Base-by-base conservation (phyloP, 2,329 filamentous ascomycete genomes). In the Colletotrichum graminicola region DNA sequence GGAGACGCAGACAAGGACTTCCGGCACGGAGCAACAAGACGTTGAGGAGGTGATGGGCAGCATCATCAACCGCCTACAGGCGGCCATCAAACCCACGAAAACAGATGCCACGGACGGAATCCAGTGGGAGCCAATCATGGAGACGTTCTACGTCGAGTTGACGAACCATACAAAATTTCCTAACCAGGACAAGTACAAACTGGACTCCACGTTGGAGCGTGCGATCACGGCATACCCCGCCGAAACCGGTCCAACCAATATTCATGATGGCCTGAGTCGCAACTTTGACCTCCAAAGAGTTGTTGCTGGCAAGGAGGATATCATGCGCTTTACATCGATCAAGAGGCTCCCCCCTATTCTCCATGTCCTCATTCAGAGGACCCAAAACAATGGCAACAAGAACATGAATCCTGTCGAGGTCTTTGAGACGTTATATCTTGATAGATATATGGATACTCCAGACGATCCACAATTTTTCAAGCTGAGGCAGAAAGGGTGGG, bases 11-110 rank as follows among this genome's bases (percentile, higher is more conserved):
- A 83, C 83, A 66, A 74, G 83, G 76, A 82, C 81, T 41, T 85
- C 84, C 12, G 87, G 87, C 3, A 89, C 87, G 0, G 85, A 94
- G 43, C 96, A 99, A 78, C 95, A 99, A 82, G 96, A 99, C 81
- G 95, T 98, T 5, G 94, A 94, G 16, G 96, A 99, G 81, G 95
- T 98, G 56, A 95, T 98, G 83, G 94, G 94, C 70, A 96, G 95
- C 76, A 93, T 97, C 34, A 89, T 98, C 70, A 94, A 95, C 77
- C 92, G 96, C 62, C 85, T 98, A n/a, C 93, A 96, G 77, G 94
- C 93, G 63, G 95, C 95, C 2, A 95, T 98, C 77, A 91, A 88
- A 68, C 89, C 94, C 7, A 87, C 87, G n/a, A 84, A 88, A 43
- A 89, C 93, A 71, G 80, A 83, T 68, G 82, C 86, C 8, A 88